These are phyloP conservation scores for Nicotiana obtusifolia DNA, from an alignment of 257 asterid genomes.

Conservation along the genomic window DNA sequence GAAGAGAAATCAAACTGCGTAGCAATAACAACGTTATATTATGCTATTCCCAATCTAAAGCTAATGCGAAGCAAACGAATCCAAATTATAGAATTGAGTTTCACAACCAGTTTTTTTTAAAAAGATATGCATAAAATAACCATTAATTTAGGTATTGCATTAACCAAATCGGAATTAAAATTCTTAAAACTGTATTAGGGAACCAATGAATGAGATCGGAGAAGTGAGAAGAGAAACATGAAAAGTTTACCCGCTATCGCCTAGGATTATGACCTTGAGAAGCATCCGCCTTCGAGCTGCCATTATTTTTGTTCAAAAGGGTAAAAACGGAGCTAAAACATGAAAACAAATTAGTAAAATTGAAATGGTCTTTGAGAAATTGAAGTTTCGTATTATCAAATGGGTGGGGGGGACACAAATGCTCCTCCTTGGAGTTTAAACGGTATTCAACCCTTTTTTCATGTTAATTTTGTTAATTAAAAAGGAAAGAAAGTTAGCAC, in stretches of 20 bases:
- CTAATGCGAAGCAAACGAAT: too few species aligned
- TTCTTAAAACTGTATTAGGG: background rate
- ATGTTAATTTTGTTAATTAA: too few species aligned
- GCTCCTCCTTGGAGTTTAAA: too few species aligned
- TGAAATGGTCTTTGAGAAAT: background rate
- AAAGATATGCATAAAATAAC: background rate
- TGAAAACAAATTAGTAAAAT: background rate
- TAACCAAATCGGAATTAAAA: background rate
- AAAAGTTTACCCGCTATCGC: slow-evolving; percentile 47
- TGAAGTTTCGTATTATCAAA: background rate
- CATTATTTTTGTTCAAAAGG: slow-evolving; percentile 20
- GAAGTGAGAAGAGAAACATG: background rate
- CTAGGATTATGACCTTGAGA: slow-evolving; percentile 64
- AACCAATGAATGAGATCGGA: background rate
- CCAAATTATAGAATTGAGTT: background rate
- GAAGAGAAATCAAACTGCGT: too few species aligned
- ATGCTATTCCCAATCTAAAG: too few species aligned
- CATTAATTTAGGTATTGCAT: background rate
- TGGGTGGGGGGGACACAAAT: background rate
- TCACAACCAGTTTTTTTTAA: too few species aligned
- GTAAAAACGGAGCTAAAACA: background rate
- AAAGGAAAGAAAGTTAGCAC: too few species aligned
- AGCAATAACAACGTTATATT: background rate
- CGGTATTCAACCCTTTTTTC: too few species aligned
- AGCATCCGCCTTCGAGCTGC: slow-evolving; percentile 57